Evolutionary conservation across 495 filamentous ascomycete species (phyloP).

Genomic region (Neurospora sp.): DNA sequence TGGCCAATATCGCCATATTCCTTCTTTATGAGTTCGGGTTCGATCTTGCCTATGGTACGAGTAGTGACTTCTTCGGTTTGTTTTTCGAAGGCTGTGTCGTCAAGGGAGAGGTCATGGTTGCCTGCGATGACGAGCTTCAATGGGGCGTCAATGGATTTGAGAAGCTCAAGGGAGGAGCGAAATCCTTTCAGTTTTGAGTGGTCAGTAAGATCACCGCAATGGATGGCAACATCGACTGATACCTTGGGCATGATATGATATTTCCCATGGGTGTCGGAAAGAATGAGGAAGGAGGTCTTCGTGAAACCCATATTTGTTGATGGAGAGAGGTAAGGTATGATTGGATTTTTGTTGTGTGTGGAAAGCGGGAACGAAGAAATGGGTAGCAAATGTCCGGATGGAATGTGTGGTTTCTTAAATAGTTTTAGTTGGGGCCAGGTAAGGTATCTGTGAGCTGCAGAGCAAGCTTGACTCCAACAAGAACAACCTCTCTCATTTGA

Average conservation of each 20-base stretch:
- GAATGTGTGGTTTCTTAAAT: not conserved
- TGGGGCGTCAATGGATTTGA: slow-evolving; percentile 47
- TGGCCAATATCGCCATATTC: slow-evolving; percentile 16
- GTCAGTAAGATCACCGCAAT: slow-evolving; percentile 65
- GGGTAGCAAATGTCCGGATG: not conserved
- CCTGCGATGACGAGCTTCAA: slow-evolving; percentile 74
- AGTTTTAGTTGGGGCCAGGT: not conserved
- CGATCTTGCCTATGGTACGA: not conserved
- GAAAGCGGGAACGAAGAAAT: not conserved
- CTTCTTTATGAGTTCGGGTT: slow-evolving; percentile 9
- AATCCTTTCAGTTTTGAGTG: slow-evolving; percentile 49
- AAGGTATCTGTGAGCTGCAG: not conserved
- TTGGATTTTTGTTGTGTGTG: not conserved
- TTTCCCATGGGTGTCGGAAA: slow-evolving; percentile 53
- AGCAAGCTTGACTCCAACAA: not conserved
- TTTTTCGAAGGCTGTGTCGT: slow-evolving; percentile 32
- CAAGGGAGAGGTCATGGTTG: slow-evolving; percentile 69
- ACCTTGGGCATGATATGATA: slow-evolving; percentile 5
- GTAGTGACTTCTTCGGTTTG: slow-evolving; percentile 6
- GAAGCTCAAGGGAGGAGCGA: slow-evolving; percentile 38
- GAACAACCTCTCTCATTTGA: not conserved
- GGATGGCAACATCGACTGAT: slow-evolving; percentile 51
- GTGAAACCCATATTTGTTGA: not conserved
- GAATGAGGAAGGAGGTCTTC: slow-evolving; percentile 40
- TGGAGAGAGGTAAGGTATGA: not conserved